phyloP scores from a whole-genome alignment of 2,329 filamentous ascomycete genomes.

The Trichoderma endophyticum region DNA sequence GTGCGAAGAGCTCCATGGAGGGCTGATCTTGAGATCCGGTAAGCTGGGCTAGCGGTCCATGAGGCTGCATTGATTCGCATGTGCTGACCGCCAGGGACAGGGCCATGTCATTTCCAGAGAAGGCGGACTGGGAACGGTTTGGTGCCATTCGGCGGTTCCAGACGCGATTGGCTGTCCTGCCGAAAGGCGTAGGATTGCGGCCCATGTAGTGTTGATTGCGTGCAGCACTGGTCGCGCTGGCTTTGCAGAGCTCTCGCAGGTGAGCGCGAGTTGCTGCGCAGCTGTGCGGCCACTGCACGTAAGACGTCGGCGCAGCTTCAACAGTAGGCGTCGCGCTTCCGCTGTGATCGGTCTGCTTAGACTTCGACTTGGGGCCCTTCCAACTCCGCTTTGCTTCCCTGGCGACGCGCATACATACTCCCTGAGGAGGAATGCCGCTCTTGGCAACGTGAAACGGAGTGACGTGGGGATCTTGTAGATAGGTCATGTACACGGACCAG shows the following conservation, averaged over 20 bases:
- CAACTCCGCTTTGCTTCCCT: slow-evolving; percentile 63
- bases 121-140: slow-evolving; percentile 46
- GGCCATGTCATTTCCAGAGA: slow-evolving; percentile 60
- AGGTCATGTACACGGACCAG: slow-evolving; percentile 63
- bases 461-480: slow-evolving; percentile 64
- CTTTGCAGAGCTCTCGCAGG: slow-evolving; percentile 60
- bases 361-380: slow-evolving; percentile 58
- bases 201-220: slow-evolving; percentile 47
- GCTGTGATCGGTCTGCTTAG: slow-evolving; percentile 42
- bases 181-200: slow-evolving; percentile 55
- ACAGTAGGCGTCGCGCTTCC: slow-evolving; percentile 56
- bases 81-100: slow-evolving; percentile 62
- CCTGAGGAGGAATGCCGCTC: slow-evolving; percentile 61
- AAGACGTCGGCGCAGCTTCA: slow-evolving; percentile 42
- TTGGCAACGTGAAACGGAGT: slow-evolving; percentile 64
- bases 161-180: slow-evolving; percentile 47
- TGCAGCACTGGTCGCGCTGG: slow-evolving; percentile 46
- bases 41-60: slow-evolving; percentile 59
- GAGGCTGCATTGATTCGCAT: slow-evolving; percentile 61
- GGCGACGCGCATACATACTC: slow-evolving; percentile 63
- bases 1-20: slow-evolving; percentile 18
- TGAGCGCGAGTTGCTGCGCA: slow-evolving; percentile 60
- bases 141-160: slow-evolving; percentile 50
- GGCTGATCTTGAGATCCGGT: slow-evolving; percentile 40
- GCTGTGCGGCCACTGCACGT: slow-evolving; percentile 62